These are phyloP conservation scores for Rhodofomes roseus DNA, from an alignment of 1,284 basidiomycete species.

Conservation along the genomic window DNA sequence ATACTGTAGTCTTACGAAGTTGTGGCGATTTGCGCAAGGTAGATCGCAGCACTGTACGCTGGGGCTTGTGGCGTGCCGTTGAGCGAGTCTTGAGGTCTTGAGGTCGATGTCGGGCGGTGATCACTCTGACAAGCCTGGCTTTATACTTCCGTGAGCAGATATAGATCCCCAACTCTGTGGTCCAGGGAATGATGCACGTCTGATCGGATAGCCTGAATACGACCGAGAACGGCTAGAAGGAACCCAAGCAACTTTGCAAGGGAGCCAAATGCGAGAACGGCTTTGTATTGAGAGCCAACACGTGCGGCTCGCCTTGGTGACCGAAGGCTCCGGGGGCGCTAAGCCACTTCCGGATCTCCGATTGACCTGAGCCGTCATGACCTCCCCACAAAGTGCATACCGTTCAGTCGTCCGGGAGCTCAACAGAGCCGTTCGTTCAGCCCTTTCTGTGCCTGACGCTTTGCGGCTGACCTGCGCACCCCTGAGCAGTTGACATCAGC, in stretches of 20 bases:
- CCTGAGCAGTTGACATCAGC: conserved; percentile 41
- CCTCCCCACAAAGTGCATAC: conserved; percentile 24
- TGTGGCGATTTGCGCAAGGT: no score
- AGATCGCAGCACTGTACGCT: not conserved
- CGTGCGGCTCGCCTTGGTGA: not conserved
- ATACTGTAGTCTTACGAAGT: not conserved
- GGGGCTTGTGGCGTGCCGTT: not conserved
- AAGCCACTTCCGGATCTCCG: not conserved
- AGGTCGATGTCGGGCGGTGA: not conserved
- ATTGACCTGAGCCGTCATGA: not conserved
- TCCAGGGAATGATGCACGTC: not conserved
- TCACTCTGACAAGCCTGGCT: not conserved
- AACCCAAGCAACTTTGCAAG: not conserved
- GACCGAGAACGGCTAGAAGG: not conserved
- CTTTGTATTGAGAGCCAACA: not conserved
- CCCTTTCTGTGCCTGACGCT: not conserved
- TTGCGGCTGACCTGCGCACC: conserved; percentile 7
- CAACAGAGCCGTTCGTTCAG: conserved; percentile 34
- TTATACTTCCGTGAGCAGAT: not conserved
- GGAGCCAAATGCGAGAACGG: not conserved
- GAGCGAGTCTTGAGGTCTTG: not conserved
- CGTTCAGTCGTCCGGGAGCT: conserved; percentile 43
- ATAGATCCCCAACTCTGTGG: not conserved
- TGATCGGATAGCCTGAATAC: not conserved
- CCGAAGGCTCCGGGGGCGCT: not conserved